Evolutionary conservation across 2,329 filamentous ascomycete genomes (phyloP).

Genomic region (Alternaria consortialis): DNA sequence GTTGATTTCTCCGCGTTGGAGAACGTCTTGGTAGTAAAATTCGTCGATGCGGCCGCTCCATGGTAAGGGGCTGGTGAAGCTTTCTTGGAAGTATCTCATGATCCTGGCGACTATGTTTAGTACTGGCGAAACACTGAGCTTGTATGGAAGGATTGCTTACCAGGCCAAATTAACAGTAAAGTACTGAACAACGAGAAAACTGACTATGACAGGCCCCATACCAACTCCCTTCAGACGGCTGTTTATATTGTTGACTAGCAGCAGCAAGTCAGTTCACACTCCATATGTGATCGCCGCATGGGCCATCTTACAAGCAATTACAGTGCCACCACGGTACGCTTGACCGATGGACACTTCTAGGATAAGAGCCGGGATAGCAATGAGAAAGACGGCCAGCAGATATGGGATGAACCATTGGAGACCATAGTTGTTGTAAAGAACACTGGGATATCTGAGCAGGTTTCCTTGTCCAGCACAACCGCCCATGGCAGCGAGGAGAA

Average conservation of each 20-base stretch:
- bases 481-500: constrained; percentile 67
- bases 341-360: constrained; percentile 64
- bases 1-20: constrained; percentile 57
- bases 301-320: constrained; percentile 56
- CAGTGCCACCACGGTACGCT: constrained; percentile 64
- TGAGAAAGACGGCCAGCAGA: constrained; percentile 62
- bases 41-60: constrained; percentile 62
- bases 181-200: constrained; percentile 63
- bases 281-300: neutral
- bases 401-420: constrained; percentile 70
- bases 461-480: constrained; percentile 68
- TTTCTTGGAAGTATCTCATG: constrained; percentile 66
- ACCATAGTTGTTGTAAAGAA: constrained; percentile 68
- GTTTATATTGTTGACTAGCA: constrained; percentile 57
- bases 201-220: constrained; percentile 62
- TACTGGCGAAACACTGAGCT: neutral
- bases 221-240: constrained; percentile 64
- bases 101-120: constrained; percentile 48
- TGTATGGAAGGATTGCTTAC: neutral
- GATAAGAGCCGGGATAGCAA: constrained; percentile 65
- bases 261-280: neutral
- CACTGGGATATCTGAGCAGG: constrained; percentile 65
- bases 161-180: constrained; percentile 66
- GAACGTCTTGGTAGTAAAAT: constrained; percentile 62
- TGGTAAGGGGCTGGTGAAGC: constrained; percentile 64